Percentiles rank a stretch among this genome's conserved stretches.
Conservation (phyloP, 257 asterid genomes). For the Cordia subcordata region DNA sequence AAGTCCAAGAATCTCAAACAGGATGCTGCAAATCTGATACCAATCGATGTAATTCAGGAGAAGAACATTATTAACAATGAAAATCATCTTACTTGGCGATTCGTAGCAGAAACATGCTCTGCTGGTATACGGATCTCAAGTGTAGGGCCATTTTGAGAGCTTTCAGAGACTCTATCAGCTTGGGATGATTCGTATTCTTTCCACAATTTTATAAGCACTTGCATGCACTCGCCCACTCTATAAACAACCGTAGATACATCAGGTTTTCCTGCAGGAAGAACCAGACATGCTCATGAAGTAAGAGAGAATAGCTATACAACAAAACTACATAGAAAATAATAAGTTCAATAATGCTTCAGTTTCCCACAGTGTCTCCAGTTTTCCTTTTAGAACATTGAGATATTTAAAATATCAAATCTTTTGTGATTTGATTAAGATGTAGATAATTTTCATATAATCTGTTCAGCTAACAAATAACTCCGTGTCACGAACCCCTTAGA, state of each 20-base stretch:
- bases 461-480: too few relatives aligned
- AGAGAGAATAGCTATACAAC: too few relatives aligned
- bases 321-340: too few relatives aligned
- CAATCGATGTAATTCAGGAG: too few relatives aligned
- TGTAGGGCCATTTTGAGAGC: conserved; percentile 73
- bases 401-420: too few relatives aligned
- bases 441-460: too few relatives aligned
- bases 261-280: conserved; percentile 42
- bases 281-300: too few relatives aligned
- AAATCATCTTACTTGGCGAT: conserved; percentile 64
- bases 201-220: conserved; percentile 77
- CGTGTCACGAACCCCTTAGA: too few relatives aligned
- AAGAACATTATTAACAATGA: not conserved
- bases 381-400: not conserved
- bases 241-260: conserved; percentile 62
- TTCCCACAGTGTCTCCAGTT: not conserved
- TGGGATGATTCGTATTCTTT: conserved; percentile 58
- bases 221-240: conserved; percentile 90
- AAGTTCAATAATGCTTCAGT: conserved; percentile 1
- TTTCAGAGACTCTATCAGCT: conserved; percentile 54
- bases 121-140: conserved; percentile 93
- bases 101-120: conserved; percentile 86
- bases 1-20: too few relatives aligned
- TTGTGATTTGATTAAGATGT: too few relatives aligned
- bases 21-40: too few relatives aligned